A percentile compares a stretch with the other conserved stretches of the same genome.
Conservation (phyloP, 2,329 filamentous ascomycete species). For the Eutypella sp. region DNA sequence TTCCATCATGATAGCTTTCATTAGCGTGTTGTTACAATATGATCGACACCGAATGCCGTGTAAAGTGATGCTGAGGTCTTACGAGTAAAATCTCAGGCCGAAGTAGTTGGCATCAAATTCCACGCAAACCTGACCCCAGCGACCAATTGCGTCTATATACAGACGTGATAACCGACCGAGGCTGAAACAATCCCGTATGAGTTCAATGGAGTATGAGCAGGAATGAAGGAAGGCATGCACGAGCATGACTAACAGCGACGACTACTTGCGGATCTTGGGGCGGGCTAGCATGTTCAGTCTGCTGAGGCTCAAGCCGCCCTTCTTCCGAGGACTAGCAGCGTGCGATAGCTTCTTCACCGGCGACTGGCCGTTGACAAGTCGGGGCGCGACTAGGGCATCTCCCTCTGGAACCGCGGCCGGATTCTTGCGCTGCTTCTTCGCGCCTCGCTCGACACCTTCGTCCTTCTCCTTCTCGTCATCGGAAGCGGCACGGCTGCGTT, state of each 20-base stretch:
- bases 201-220: no score
- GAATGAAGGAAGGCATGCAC: not conserved
- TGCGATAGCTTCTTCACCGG: constrained; percentile 28
- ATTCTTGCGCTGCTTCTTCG: constrained; percentile 53
- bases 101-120: no score
- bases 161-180: no score
- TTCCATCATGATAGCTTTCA: no score
- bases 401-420: constrained; percentile 41
- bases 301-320: constrained; percentile 51
- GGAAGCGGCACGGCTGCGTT: constrained; percentile 53
- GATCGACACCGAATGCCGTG: no score
- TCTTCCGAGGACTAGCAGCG: constrained; percentile 46
- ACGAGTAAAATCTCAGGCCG: no score
- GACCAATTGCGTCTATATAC: no score
- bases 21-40: no score
- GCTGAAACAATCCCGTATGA: no score
- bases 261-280: constrained; percentile 51
- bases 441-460: constrained; percentile 41
- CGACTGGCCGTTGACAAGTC: constrained; percentile 32
- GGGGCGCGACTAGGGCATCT: constrained; percentile 47
- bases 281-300: constrained; percentile 57
- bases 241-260: not conserved
- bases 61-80: no score
- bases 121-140: no score
- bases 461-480: constrained; percentile 45